Percentiles rank a stretch among this genome's conserved stretches.
Conservation (phyloP, 306 rosid genomes). For the Datisca glomerata region DNA sequence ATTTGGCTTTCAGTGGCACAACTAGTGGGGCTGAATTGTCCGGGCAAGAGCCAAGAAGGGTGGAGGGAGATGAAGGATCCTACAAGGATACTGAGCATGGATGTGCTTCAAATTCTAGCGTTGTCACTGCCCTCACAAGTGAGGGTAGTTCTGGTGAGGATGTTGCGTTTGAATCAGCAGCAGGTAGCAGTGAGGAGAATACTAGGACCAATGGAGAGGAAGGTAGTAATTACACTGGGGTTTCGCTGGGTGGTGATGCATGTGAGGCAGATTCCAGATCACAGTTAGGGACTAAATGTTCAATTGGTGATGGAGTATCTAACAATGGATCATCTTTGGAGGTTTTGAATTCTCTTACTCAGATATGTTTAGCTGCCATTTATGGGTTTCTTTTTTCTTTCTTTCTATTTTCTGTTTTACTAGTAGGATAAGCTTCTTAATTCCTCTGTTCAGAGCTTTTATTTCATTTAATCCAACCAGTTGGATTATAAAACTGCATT, state of each 20-base stretch:
- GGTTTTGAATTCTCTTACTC: too few species aligned
- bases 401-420: too few species aligned
- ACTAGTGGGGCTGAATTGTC: slow-evolving; percentile 12
- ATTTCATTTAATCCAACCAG: too few species aligned
- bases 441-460: too few species aligned
- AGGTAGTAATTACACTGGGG: slow-evolving; percentile 19
- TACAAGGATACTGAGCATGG: slow-evolving; percentile 31
- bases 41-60: slow-evolving; percentile 16
- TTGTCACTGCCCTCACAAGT: slow-evolving; percentile 33
- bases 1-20: slow-evolving; percentile 7
- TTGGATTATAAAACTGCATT: too few species aligned
- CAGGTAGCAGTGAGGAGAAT: slow-evolving; percentile 25
- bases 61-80: slow-evolving; percentile 12
- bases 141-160: slow-evolving; percentile 52
- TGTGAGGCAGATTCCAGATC: slow-evolving; percentile 20
- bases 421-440: too few species aligned
- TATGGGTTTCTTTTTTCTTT: too few species aligned
- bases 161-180: slow-evolving; percentile 24
- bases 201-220: slow-evolving; percentile 23
- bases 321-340: too few species aligned
- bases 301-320: slow-evolving; percentile 19
- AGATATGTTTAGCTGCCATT: too few species aligned
- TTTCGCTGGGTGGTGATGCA: slow-evolving; percentile 14
- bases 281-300: slow-evolving; percentile 12
- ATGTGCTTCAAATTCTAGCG: slow-evolving; percentile 52